A percentile compares a stretch with the other conserved stretches of the same genome.
phyloP scores from a whole-genome alignment of 306 rosid species.

The Benincasa hispida region DNA sequence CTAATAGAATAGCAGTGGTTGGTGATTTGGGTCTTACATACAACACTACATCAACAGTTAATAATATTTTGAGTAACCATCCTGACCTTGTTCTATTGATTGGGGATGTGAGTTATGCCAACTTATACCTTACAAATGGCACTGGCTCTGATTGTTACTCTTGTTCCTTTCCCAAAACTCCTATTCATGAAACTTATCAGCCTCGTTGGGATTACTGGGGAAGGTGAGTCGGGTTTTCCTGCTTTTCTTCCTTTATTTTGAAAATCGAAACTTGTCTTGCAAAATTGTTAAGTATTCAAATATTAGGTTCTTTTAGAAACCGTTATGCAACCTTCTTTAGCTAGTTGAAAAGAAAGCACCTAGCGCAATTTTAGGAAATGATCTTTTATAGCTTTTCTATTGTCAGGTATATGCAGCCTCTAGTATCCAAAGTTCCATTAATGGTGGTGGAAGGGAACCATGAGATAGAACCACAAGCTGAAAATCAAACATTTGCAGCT shows the following conservation, averaged over 20 bases:
- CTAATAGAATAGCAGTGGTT: slow-evolving; percentile 64
- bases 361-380: not conserved
- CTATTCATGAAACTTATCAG: slow-evolving; percentile 79
- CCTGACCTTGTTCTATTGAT: slow-evolving; percentile 67
- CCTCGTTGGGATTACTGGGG: slow-evolving; percentile 99
- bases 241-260: not conserved
- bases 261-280: not conserved
- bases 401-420: slow-evolving; percentile 72
- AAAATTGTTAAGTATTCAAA: not conserved
- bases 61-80: slow-evolving; percentile 54
- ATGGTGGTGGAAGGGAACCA: slow-evolving; percentile 94
- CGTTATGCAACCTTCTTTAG: not conserved
- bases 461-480: slow-evolving; percentile 68
- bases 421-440: slow-evolving; percentile 59
- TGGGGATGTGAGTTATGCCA: slow-evolving; percentile 65
- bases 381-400: not conserved
- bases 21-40: slow-evolving; percentile 88
- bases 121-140: slow-evolving; percentile 72
- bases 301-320: slow-evolving; percentile 3
- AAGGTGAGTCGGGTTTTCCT: slow-evolving; percentile 30
- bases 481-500: slow-evolving; percentile 52
- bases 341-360: not conserved
- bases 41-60: slow-evolving; percentile 68
- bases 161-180: slow-evolving; percentile 62
- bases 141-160: slow-evolving; percentile 60